These are phyloP conservation scores for Leccinellum luteum DNA, from an alignment of 768 basidiomycete species.

Conservation along the genomic window DNA sequence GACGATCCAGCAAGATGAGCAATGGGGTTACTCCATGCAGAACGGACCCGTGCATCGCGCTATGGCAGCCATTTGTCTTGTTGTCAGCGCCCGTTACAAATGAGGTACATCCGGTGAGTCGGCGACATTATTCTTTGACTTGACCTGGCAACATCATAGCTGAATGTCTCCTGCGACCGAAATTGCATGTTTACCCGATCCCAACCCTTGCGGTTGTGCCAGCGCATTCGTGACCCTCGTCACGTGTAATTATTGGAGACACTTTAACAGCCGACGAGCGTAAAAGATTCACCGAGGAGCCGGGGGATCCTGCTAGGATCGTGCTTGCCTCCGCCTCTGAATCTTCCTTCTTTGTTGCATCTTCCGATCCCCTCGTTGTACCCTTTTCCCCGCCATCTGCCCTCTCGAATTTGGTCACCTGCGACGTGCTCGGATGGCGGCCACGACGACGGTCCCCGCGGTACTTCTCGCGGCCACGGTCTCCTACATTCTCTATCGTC, in stretches of 20 bases:
- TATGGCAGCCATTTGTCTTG: not conserved
- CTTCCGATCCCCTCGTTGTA: constrained; percentile 9
- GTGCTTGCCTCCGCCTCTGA: not conserved
- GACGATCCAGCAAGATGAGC: not conserved
- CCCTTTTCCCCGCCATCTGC: not conserved
- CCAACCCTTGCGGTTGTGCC: not conserved
- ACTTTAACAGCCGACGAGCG: not conserved
- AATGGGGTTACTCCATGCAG: not conserved
- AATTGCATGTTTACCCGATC: not conserved
- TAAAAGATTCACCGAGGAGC: not conserved
- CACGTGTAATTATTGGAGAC: not conserved
- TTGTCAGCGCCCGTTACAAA: not conserved
- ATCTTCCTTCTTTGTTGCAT: constrained; percentile 23
- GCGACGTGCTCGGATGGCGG: constrained; percentile 14
- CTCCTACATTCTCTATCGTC: constrained; percentile 18
- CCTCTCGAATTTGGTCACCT: not conserved
- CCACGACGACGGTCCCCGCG: constrained; percentile 10
- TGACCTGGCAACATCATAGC: not conserved
- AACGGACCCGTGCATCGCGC: not conserved
- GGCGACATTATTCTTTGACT: not conserved
- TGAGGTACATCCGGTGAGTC: not conserved
- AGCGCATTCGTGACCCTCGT: not conserved
- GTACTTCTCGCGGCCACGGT: constrained; percentile 20
- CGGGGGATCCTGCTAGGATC: not conserved
- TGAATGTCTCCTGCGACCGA: not conserved